Conservation (phyloP, 441 rosid species). For the Populus hybrid region DNA sequence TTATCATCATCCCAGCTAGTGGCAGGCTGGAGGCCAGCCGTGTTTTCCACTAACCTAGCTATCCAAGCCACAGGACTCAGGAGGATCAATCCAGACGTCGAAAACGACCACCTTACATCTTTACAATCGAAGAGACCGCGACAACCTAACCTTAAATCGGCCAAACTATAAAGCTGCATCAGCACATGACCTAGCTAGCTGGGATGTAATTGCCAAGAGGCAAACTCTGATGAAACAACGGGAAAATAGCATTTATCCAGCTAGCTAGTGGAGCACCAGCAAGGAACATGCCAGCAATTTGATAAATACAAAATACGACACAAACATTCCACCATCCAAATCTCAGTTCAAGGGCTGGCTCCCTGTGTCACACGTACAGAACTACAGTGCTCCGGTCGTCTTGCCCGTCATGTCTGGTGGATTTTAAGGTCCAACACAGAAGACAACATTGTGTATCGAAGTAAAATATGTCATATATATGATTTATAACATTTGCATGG, state of each 20-base stretch:
- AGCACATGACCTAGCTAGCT: neutral
- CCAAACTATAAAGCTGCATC: neutral
- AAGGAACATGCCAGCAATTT: neutral
- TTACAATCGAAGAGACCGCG: neutral
- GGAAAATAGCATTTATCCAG: constrained; percentile 3
- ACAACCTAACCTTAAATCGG: neutral
- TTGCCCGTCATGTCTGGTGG: neutral
- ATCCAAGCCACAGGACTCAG: neutral
- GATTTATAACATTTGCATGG: no score
- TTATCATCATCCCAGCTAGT: constrained; percentile 2
- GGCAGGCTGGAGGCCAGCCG: constrained; percentile 12
- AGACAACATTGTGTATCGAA: neutral
- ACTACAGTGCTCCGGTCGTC: neutral
- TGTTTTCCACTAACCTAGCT: constrained; percentile 8
- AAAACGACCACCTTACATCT: neutral
- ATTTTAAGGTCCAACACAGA: neutral
- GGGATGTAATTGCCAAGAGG: neutral
- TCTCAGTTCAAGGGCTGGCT: neutral
- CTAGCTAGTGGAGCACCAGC: constrained; percentile 14
- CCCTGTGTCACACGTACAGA: neutral
- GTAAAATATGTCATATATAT: neutral
- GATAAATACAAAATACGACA: neutral
- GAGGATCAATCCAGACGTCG: neutral
- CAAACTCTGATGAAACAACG: neutral
- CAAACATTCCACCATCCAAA: neutral